phyloP scores from a whole-genome alignment of 257 asterid species.

The Solanum clarkiae region DNA sequence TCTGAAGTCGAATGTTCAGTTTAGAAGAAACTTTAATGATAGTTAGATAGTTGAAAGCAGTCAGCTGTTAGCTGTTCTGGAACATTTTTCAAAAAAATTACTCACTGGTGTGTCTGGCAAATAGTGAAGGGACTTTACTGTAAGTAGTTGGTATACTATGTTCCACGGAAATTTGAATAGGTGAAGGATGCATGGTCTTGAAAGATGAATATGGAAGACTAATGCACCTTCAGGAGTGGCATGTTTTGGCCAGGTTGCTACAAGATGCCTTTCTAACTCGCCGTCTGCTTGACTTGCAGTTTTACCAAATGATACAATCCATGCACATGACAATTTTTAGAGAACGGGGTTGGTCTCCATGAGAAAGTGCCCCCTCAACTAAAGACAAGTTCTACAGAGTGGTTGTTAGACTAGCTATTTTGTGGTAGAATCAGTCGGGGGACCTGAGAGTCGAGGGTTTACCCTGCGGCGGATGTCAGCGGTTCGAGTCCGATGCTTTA shows the following conservation, averaged over 20 bases:
- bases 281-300: not conserved
- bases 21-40: not conserved
- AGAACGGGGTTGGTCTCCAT: not conserved
- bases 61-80: not conserved
- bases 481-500: too few species aligned
- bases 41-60: not conserved
- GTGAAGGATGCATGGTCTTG: not conserved
- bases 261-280: not conserved
- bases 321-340: not conserved
- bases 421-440: too few species aligned
- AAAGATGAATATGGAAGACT: not conserved
- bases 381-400: too few species aligned
- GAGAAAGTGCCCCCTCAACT: too few species aligned
- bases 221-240: not conserved
- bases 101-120: not conserved
- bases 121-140: not conserved
- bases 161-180: not conserved
- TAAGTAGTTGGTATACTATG: not conserved
- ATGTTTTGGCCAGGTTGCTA: not conserved
- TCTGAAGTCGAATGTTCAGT: not conserved
- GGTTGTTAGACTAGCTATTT: too few species aligned
- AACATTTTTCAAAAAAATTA: not conserved
- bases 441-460: too few species aligned
- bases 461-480: too few species aligned
- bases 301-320: not conserved